Base-by-base conservation (phyloP, 148 eudicot species). In the Diospyros lotus region DNA sequence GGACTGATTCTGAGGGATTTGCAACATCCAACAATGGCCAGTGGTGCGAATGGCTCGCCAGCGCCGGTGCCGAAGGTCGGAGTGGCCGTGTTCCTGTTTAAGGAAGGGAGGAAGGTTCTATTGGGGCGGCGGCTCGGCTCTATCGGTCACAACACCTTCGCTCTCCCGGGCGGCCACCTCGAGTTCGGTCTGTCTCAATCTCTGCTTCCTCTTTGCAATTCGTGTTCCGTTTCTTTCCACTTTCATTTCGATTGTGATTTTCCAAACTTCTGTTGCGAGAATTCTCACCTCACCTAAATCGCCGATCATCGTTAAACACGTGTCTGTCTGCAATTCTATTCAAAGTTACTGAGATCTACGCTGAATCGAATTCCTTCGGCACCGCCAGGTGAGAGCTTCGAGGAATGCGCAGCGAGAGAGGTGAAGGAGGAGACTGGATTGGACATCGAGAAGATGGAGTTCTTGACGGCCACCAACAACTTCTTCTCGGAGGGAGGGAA, bases 131-230 rank as follows among this genome's bases (percentile, higher is more conserved):
- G 97, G 66, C 93, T 85, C 66, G 71, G 93, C 53, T 44, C 91
- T 72, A 75, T 89, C 40, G 97, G 98, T 75, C 66, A 73, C 72
- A 82, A 85, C 75, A 88, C 97, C 69, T 94, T 86, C 60, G 91
- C 92, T 58, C 91, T 92, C 66, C 92, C 98, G 77, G 97, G 97
- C 63, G 98, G 98, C 74, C 87, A 84, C 82, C 97, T 94, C 43
- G 97, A 92, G 73, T 94, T 91, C 75, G 97, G 98, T 92, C 59
- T 54, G 70, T 56, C 3, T 3, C 55, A 40, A 38, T 39, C 50
- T 61, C 61, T 68, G 40, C 39, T 42, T 50, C 58, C 12, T 52
- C 17, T 58, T 68, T 28, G 28, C 28, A 28, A 28, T 28, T 28
- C 28, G 28, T 28, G 28, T 28, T 28, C 28, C 28, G 28, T 28